Base-by-base conservation (phyloP, 768 basidiomycete species). In the Steccherinum ochraceum region DNA sequence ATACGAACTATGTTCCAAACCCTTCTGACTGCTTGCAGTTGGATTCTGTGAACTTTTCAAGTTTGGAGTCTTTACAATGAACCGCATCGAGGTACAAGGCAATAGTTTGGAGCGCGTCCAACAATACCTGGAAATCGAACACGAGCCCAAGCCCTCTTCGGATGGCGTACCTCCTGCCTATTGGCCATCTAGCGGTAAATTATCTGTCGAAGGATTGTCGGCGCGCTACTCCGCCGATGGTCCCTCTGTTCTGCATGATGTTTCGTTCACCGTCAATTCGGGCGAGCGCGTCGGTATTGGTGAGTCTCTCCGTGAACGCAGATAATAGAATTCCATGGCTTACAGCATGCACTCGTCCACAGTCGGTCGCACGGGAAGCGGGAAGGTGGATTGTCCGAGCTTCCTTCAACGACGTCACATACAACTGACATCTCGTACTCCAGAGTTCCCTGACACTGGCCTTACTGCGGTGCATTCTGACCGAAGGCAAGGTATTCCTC, bases 361-460 rank as follows among this genome's bases (percentile, higher is more conserved):
- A 75, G 78, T 82, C 25, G 81, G 81, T 3, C 67, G 79, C 18
- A 83, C 81, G 2, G 81, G 81, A 16, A 75, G 73, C 56, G 80
- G 80, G 30, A 75, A 75, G 64, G 69, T 67, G 45, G 21, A 5
- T n/a, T n/a, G n/a, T n/a, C n/a, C 13, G 24, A 40, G 62, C 48
- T 7, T 56, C 51, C n/a, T 43, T 51, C 40, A 24, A 27, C 27
- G 26, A 52, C 24, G 48, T 12, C 3, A 4, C 13, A 2, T 23
- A 11, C 56, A 74, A n/a, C n/a, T n/a, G n/a, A n/a, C n/a, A n/a
- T n/a, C n/a, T n/a, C n/a, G n/a, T n/a, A n/a, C n/a, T n/a, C n/a
- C n/a, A n/a, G 71, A 74, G 73, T 50, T 74, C 73, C 7, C 51
- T 78, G 54, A 79, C 78, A 1, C 63, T 83, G n/a, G 69, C 79